A percentile compares a stretch with the other conserved stretches of the same genome.
These are phyloP conservation scores for Orbilia javanica DNA, from an alignment of 2,329 filamentous ascomycete species.

Conservation along the genomic window DNA sequence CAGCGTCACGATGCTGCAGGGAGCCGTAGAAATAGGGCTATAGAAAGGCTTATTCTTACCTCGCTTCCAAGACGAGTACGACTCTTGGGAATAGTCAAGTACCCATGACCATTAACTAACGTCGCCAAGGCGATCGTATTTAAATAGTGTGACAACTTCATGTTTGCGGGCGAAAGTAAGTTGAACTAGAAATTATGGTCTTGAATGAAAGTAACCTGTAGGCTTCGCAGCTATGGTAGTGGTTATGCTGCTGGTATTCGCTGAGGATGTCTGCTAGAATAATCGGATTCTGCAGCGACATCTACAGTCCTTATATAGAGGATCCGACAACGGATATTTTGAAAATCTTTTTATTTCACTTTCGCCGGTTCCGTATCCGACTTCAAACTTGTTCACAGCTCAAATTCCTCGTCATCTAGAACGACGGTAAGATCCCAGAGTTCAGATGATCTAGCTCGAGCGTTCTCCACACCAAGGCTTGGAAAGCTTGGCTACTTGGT, in stretches of 20 bases:
- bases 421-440: neutral
- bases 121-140: conserved; percentile 38
- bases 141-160: conserved; percentile 20
- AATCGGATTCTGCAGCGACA: conserved; percentile 10
- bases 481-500: conserved; percentile 1
- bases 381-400: neutral
- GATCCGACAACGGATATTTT: neutral
- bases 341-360: neutral
- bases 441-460: conserved; percentile 18
- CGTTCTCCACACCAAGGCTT: neutral
- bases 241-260: neutral
- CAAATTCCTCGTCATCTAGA: neutral
- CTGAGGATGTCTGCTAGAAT: neutral
- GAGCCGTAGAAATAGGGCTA: neutral
- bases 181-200: neutral
- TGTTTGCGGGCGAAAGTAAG: neutral
- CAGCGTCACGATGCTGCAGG: too few species aligned
- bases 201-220: neutral
- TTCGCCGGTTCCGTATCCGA: conserved; percentile 5
- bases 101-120: conserved; percentile 67
- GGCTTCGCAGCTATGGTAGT: neutral
- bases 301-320: conserved; percentile 18
- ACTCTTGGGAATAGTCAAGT: conserved; percentile 67
- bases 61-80: conserved; percentile 67
- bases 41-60: conserved; percentile 63